A percentile compares a stretch with the other conserved stretches of the same genome.
phyloP scores from a whole-genome alignment of 768 basidiomycete species.

The Leccinum broughii region DNA sequence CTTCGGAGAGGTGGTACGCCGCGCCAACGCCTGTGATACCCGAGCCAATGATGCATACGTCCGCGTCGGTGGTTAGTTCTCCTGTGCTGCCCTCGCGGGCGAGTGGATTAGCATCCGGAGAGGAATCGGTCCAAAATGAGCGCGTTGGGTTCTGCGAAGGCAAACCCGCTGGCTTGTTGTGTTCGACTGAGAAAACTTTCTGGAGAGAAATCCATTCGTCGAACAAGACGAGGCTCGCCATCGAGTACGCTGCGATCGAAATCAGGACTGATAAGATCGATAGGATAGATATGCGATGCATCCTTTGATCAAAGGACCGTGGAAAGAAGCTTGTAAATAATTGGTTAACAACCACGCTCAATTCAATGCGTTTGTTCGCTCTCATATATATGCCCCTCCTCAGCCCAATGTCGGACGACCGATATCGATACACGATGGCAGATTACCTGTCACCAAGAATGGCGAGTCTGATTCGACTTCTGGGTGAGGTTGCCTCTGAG shows the following conservation, averaged over 20 bases:
- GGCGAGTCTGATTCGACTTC: no score
- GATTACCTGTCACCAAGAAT: no score
- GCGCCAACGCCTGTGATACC: conserved; percentile 77
- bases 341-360: no score
- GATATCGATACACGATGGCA: no score
- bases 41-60: conserved; percentile 77
- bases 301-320: not conserved
- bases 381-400: no score
- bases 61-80: conserved; percentile 55
- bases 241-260: conserved; percentile 5
- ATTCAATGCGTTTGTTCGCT: no score
- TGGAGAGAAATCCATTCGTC: conserved; percentile 1
- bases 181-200: conserved; percentile 3
- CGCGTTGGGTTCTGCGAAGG: conserved; percentile 66
- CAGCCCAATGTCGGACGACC: no score
- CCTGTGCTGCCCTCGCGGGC: conserved; percentile 67
- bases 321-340: not conserved
- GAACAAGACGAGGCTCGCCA: no score
- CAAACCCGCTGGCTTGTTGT: conserved; percentile 28
- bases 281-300: not conserved
- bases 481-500: no score
- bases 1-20: conserved; percentile 67
- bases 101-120: conserved; percentile 62
- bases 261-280: conserved; percentile 1
- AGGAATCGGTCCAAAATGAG: conserved; percentile 70